These are phyloP conservation scores for Mycosarcoma mackinlayi DNA, from an alignment of 1,284 basidiomycete genomes.

Conservation along the genomic window DNA sequence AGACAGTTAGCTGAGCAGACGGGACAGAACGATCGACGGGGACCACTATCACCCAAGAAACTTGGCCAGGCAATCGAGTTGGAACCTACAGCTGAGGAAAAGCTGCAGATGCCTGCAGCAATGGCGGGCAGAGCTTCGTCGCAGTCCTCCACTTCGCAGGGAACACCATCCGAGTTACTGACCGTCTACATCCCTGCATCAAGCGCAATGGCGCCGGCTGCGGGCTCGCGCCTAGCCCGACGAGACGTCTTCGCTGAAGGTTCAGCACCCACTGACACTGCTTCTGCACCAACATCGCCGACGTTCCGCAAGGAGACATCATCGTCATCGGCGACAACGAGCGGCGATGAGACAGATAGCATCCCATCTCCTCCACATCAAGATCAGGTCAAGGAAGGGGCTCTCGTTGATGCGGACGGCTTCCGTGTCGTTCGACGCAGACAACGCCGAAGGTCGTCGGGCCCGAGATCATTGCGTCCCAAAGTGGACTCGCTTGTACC, in stretches of 20 bases:
- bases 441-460: constrained; percentile 30
- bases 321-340: constrained; percentile 15
- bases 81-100: constrained; percentile 17
- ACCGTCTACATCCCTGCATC: constrained; percentile 14
- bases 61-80: constrained; percentile 21
- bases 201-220: neutral
- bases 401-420: constrained; percentile 37
- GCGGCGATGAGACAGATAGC: constrained; percentile 33
- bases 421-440: constrained; percentile 44
- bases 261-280: constrained; percentile 29
- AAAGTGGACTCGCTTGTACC: constrained; percentile 59
- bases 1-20: neutral
- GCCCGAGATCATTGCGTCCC: constrained; percentile 44
- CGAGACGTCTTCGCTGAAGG: constrained; percentile 20
- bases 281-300: constrained; percentile 45
- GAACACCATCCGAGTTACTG: neutral
- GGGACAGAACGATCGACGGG: neutral
- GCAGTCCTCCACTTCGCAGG: neutral
- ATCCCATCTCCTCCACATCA: constrained; percentile 7
- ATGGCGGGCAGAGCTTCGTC: neutral
- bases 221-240: neutral
- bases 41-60: constrained; percentile 17
- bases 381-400: neutral
- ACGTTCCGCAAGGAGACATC: constrained; percentile 20
- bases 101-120: neutral